These are phyloP conservation scores for Triadica sebifera DNA, from an alignment of 345 rosid genomes.

Conservation along the genomic window DNA sequence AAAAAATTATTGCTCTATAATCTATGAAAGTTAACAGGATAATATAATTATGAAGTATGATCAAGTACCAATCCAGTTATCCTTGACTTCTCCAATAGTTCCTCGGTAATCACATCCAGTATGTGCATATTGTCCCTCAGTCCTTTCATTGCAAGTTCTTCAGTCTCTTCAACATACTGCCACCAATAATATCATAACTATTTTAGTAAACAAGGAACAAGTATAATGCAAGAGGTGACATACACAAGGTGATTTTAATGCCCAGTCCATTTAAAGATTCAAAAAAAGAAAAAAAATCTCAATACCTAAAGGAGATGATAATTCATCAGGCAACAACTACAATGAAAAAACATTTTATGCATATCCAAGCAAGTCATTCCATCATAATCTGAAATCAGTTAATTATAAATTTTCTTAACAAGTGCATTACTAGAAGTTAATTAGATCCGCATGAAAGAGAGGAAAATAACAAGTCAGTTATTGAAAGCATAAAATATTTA, in stretches of 20 bases:
- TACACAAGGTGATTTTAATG: not conserved
- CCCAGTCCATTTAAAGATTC: not conserved
- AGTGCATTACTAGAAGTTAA: not conserved
- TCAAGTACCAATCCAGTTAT: conserved; percentile 85
- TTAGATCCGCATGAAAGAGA: not conserved
- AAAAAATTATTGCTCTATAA: not conserved
- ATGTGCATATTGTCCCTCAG: conserved; percentile 64
- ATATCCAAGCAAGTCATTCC: not conserved
- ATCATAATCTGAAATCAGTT: not conserved
- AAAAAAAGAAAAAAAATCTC: too few species aligned
- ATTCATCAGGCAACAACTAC: not conserved
- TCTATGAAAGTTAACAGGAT: conserved; percentile 1
- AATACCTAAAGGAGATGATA: not conserved
- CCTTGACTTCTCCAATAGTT: conserved; percentile 71
- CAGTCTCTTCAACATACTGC: conserved; percentile 90
- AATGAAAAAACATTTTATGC: not conserved
- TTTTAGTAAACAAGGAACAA: not conserved
- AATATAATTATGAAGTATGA: not conserved
- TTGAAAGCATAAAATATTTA: not conserved
- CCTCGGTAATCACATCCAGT: conserved; percentile 65
- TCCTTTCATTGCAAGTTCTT: conserved; percentile 89
- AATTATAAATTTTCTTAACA: not conserved
- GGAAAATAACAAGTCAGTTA: not conserved
- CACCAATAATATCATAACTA: conserved; percentile 29
- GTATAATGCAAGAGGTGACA: not conserved